Evolutionary conservation across 305 asterid genomes (phyloP).

Genomic region (Nicotiana rustica): DNA sequence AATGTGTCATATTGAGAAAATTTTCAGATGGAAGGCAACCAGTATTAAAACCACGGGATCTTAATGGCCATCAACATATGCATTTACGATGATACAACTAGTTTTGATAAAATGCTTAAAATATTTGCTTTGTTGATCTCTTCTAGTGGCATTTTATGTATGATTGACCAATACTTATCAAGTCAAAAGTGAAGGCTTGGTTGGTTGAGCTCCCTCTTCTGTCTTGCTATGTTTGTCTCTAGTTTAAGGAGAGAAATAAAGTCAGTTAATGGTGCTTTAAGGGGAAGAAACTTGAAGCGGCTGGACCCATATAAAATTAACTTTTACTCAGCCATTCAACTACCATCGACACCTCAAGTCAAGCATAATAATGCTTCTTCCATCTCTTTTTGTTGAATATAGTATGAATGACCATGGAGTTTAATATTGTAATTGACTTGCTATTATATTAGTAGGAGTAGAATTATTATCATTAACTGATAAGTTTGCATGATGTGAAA

Average conservation of each 20-base stretch:
- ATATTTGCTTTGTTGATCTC: background rate
- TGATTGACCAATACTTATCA: background rate
- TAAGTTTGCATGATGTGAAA: constrained; percentile 22
- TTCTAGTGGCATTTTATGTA: background rate
- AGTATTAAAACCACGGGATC: background rate
- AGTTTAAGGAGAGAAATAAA: constrained; percentile 22
- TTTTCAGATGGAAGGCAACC: constrained; percentile 25
- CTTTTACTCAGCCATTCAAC: constrained; percentile 9
- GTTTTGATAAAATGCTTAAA: background rate
- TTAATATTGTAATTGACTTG: background rate
- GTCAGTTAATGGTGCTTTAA: constrained; percentile 19
- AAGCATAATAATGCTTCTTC: constrained; percentile 16
- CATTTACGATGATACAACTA: constrained; percentile 9
- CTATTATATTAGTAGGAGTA: background rate
- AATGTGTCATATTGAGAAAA: background rate
- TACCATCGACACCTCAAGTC: constrained; percentile 23
- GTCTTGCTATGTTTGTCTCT: constrained; percentile 7
- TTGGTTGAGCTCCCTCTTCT: constrained; percentile 17
- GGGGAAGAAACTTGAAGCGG: background rate
- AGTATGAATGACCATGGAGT: background rate
- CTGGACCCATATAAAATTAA: background rate
- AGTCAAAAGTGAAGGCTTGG: background rate
- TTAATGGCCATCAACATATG: background rate
- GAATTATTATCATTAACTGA: background rate
- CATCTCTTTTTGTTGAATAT: constrained; percentile 7